Evolutionary conservation across 169 alveolate genomes (phyloP).

Genomic region (Sarcocystis neurona): DNA sequence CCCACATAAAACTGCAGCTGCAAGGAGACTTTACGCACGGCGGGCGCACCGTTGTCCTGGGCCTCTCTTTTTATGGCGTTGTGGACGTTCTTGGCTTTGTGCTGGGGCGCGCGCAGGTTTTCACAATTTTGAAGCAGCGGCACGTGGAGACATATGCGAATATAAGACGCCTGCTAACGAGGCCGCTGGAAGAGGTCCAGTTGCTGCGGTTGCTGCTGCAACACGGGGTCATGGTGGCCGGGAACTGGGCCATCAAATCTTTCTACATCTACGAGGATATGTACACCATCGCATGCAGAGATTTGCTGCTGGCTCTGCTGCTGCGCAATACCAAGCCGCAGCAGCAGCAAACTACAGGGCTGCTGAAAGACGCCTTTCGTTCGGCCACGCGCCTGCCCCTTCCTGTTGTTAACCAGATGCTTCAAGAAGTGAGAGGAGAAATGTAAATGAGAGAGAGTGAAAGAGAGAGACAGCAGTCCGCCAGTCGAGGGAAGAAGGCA

Average conservation of each 20-base stretch:
- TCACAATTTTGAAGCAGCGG: conserved; percentile 16
- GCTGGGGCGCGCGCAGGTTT: not conserved
- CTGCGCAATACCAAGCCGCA: conserved; percentile 2
- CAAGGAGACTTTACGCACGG: too few species aligned
- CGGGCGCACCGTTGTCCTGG: too few species aligned
- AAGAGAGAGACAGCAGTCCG: not conserved
- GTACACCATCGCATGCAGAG: conserved; percentile 39
- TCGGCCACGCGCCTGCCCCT: conserved; percentile 15
- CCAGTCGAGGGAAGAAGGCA: not conserved
- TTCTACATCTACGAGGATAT: not conserved
- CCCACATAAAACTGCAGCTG: too few species aligned
- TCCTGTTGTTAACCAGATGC: not conserved
- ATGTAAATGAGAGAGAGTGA: not conserved
- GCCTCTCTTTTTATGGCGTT: not conserved
- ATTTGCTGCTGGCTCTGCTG: conserved; percentile 44
- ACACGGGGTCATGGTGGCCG: conserved; percentile 11
- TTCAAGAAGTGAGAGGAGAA: conserved; percentile 7
- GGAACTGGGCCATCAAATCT: conserved; percentile 60
- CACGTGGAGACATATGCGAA: conserved; percentile 43
- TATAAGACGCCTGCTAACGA: conserved; percentile 32
- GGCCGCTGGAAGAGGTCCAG: conserved; percentile 13
- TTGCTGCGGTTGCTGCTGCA: conserved; percentile 33
- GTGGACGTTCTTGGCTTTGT: not conserved
- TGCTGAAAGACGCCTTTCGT: conserved; percentile 32
- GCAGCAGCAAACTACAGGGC: not conserved